Conservation (phyloP, 1,284 basidiomycete species). For the Phlebopus sp. region DNA sequence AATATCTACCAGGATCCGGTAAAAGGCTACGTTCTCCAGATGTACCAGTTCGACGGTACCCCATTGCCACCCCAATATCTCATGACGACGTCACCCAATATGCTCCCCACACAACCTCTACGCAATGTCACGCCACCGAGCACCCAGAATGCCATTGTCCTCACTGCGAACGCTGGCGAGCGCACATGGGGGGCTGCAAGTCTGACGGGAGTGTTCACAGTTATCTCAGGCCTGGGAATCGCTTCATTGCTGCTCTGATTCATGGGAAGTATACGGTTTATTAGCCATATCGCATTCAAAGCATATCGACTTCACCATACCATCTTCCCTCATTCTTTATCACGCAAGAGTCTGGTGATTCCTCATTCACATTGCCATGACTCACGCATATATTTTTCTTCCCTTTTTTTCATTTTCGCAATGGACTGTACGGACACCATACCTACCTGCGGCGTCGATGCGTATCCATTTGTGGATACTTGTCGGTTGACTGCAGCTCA, state of each 20-base stretch:
- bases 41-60: conserved; percentile 41
- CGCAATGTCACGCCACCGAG: conserved; percentile 26
- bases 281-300: background rate
- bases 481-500: conserved; percentile 14
- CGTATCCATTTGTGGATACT: conserved; percentile 6
- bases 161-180: conserved; percentile 24
- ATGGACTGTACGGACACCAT: conserved; percentile 25
- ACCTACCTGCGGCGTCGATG: conserved; percentile 15
- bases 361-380: background rate
- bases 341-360: background rate
- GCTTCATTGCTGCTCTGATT: conserved; percentile 25
- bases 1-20: conserved; percentile 38
- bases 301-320: background rate
- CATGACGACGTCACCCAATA: conserved; percentile 34
- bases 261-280: background rate
- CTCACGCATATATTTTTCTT: background rate
- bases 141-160: conserved; percentile 6
- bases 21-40: conserved; percentile 38
- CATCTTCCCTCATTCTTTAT: background rate
- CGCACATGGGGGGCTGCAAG: conserved; percentile 18
- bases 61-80: conserved; percentile 36
- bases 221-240: conserved; percentile 21
- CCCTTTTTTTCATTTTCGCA: conserved; percentile 13
- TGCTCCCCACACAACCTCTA: conserved; percentile 38
- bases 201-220: conserved; percentile 10